Percentiles rank a stretch among this genome's conserved stretches.
phyloP scores from a whole-genome alignment of 2,329 filamentous ascomycete species.

The Clathrospora elynae region DNA sequence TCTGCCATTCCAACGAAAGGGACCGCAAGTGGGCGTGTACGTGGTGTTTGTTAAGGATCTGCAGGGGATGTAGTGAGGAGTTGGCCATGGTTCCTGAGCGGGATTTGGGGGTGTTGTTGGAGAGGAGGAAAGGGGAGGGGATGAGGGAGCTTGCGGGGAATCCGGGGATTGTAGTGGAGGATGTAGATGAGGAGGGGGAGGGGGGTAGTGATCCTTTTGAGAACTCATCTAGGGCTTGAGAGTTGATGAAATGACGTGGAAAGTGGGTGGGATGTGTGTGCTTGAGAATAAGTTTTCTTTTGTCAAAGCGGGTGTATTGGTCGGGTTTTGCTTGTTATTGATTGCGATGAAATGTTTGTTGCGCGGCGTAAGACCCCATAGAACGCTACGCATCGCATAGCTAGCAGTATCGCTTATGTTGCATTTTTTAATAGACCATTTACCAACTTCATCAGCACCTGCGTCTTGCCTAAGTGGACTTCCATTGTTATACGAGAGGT shows the following conservation, averaged over 20 bases:
- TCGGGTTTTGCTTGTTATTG: neutral
- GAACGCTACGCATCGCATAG: slow-evolving; percentile 6
- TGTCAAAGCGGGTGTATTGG: neutral
- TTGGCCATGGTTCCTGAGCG: slow-evolving; percentile 27
- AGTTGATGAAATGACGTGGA: no score
- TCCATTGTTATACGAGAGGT: neutral
- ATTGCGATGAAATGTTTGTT: neutral
- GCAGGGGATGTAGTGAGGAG: slow-evolving; percentile 35
- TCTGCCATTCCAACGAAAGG: slow-evolving; percentile 35
- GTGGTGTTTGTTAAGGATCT: slow-evolving; percentile 47
- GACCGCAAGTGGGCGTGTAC: slow-evolving; percentile 43
- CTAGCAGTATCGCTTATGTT: slow-evolving; percentile 6
- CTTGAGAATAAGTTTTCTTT: neutral
- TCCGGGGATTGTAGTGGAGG: slow-evolving; percentile 6
- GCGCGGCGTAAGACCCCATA: neutral
- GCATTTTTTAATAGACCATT: slow-evolving; percentile 1
- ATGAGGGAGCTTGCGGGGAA: neutral
- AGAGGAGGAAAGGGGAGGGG: slow-evolving; percentile 14
- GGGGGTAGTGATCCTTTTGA: slow-evolving; percentile 4
- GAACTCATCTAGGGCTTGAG: neutral
- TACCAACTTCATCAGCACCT: neutral
- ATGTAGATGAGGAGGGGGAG: slow-evolving; percentile 11
- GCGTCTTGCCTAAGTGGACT: neutral
- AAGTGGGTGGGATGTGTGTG: neutral
- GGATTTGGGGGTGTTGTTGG: slow-evolving; percentile 25